phyloP scores from a whole-genome alignment of 129 eudicot species.

The Lonicera japonica region DNA sequence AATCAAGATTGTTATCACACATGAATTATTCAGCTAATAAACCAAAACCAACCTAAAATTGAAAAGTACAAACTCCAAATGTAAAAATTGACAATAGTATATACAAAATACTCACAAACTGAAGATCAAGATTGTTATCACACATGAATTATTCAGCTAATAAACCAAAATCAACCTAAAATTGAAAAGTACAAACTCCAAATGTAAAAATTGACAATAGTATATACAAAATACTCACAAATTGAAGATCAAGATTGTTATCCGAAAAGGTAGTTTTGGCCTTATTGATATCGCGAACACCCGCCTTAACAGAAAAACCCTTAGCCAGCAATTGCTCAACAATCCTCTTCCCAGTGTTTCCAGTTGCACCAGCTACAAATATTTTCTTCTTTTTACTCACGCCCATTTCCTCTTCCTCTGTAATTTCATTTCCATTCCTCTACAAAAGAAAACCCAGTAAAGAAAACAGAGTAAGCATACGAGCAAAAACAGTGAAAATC shows the following conservation, averaged over 20 bases:
- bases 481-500: not conserved
- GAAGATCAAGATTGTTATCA: slow-evolving; percentile 50
- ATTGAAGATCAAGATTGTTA: slow-evolving; percentile 53
- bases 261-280: slow-evolving; percentile 51
- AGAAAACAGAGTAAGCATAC: not conserved
- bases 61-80: not conserved
- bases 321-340: slow-evolving; percentile 90
- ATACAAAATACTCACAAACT: slow-evolving; percentile 45
- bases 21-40: too few species aligned
- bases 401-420: slow-evolving; percentile 28
- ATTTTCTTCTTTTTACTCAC: slow-evolving; percentile 46
- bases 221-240: slow-evolving; percentile 38
- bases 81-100: not conserved
- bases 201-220: not conserved
- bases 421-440: slow-evolving; percentile 58
- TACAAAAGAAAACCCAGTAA: slow-evolving; percentile 13
- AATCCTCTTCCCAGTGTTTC: slow-evolving; percentile 83
- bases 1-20: slow-evolving; percentile 43
- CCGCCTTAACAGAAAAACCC: slow-evolving; percentile 92
- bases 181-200: not conserved
- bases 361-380: slow-evolving; percentile 95
- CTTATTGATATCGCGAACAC: slow-evolving; percentile 72
- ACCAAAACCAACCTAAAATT: too few species aligned
- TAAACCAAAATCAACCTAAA: too few species aligned
- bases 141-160: too few species aligned